Percentiles rank a stretch among this genome's conserved stretches.
phyloP scores from a whole-genome alignment of 1,139 yeast species.

The Candida freyschussii region DNA sequence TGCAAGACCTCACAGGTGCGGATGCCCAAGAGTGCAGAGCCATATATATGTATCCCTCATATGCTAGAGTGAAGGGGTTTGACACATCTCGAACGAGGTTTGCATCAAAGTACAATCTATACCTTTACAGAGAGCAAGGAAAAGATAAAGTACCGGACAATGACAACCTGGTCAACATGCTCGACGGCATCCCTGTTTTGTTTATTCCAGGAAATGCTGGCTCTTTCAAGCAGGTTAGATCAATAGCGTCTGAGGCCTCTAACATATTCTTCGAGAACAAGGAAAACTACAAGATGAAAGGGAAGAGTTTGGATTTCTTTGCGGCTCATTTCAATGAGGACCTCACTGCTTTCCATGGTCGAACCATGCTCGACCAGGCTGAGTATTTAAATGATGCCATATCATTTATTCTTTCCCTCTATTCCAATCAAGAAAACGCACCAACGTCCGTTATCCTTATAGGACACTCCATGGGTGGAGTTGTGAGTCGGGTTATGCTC shows the following conservation, averaged over 20 bases:
- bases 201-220: slow-evolving; percentile 99
- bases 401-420: slow-evolving; percentile 64
- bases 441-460: slow-evolving; percentile 75
- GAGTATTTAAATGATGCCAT: slow-evolving; percentile 90
- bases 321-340: slow-evolving; percentile 95
- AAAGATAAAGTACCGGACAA: slow-evolving; percentile 45
- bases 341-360: slow-evolving; percentile 93
- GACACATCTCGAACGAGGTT: slow-evolving; percentile 65
- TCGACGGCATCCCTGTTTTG: slow-evolving; percentile 79
- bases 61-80: slow-evolving; percentile 66
- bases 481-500: slow-evolving; percentile 78
- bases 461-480: slow-evolving; percentile 98
- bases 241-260: slow-evolving; percentile 80
- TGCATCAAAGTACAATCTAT: slow-evolving; percentile 76
- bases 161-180: slow-evolving; percentile 23
- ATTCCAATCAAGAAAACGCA: slow-evolving; percentile 32
- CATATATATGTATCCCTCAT: slow-evolving; percentile 73
- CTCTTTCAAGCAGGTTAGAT: slow-evolving; percentile 80
- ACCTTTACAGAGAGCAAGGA: slow-evolving; percentile 73
- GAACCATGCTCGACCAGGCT: slow-evolving; percentile 90
- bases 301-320: slow-evolving; percentile 65
- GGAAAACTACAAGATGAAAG: slow-evolving; percentile 12
- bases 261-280: slow-evolving; percentile 38
- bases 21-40: slow-evolving; percentile 49
- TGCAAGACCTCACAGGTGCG: too few species aligned